These are phyloP conservation scores for Orychophragmus violaceus DNA, from an alignment of 345 rosid genomes.

Conservation along the genomic window DNA sequence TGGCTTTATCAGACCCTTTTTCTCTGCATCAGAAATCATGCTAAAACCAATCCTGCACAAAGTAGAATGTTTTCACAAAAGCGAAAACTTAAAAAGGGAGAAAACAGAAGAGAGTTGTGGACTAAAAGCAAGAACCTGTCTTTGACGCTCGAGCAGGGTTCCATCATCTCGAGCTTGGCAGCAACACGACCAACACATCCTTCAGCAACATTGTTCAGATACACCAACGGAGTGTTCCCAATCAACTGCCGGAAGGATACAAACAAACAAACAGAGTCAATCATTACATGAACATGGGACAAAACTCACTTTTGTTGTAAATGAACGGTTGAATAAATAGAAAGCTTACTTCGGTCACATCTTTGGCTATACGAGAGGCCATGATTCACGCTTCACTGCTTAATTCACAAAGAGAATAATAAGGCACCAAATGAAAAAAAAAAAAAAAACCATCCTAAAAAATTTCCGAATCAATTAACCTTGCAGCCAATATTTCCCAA, in stretches of 20 bases:
- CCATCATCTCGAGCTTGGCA: constrained; percentile 80
- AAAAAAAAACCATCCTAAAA: background rate
- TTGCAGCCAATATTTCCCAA: background rate
- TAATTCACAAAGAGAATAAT: background rate
- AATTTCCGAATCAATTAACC: background rate
- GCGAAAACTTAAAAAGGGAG: background rate
- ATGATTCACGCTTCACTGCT: constrained; percentile 38
- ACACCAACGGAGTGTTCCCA: constrained; percentile 83
- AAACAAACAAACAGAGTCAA: background rate
- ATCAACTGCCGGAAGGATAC: constrained; percentile 42
- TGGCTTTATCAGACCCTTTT: constrained; percentile 63
- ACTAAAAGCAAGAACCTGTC: constrained; percentile 46
- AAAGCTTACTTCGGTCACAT: constrained; percentile 68
- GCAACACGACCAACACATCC: constrained; percentile 77
- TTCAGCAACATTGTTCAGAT: constrained; percentile 59
- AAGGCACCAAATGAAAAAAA: background rate
- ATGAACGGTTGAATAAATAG: background rate
- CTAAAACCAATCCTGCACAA: constrained; percentile 75
- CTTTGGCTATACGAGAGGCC: constrained; percentile 65
- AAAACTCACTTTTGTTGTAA: background rate
- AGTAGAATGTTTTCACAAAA: background rate
- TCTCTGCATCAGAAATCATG: constrained; percentile 86
- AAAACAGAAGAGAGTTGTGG: background rate
- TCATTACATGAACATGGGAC: constrained; percentile 2
- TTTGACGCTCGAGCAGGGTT: constrained; percentile 76